A percentile compares a stretch with the other conserved stretches of the same genome.
Evolutionary conservation across 1,139 yeast species (phyloP).

Genomic region (Lodderomyces pseudojiufengensis): DNA sequence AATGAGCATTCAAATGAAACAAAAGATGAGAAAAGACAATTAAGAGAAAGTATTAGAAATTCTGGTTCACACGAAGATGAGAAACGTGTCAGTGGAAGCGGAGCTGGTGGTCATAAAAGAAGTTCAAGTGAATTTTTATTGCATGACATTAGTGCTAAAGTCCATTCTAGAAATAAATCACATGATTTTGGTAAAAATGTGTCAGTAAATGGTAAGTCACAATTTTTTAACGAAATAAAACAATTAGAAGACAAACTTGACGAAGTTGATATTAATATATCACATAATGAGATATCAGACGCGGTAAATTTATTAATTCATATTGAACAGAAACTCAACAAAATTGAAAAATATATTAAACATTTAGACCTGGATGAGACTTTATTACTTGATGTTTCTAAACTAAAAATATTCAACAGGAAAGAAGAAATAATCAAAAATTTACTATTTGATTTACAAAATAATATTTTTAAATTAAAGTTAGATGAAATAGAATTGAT

Average conservation of each 20-base stretch:
- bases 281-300: slow-evolving; percentile 54
- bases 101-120: slow-evolving; percentile 18
- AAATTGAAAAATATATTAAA: slow-evolving; percentile 19
- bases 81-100: slow-evolving; percentile 24
- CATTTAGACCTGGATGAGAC: slow-evolving; percentile 23
- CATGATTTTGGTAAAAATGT: slow-evolving; percentile 36
- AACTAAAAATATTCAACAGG: slow-evolving; percentile 36
- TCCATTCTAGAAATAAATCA: slow-evolving; percentile 53
- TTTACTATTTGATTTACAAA: slow-evolving; percentile 36
- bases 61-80: slow-evolving; percentile 27
- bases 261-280: slow-evolving; percentile 63
- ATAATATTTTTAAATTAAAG: slow-evolving; percentile 30
- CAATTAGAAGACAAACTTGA: slow-evolving; percentile 60
- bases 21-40: slow-evolving; percentile 38
- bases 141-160: slow-evolving; percentile 53
- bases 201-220: slow-evolving; percentile 22
- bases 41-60: slow-evolving; percentile 39
- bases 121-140: slow-evolving; percentile 39
- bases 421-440: slow-evolving; percentile 37
- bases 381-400: slow-evolving; percentile 40
- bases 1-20: slow-evolving; percentile 14
- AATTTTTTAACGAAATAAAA: slow-evolving; percentile 43
- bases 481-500: slow-evolving; percentile 32
- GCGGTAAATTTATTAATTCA: slow-evolving; percentile 52
- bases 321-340: slow-evolving; percentile 33